These are phyloP conservation scores for Hapsidospora chrysogenum DNA, from an alignment of 495 filamentous ascomycete species.

Conservation along the genomic window DNA sequence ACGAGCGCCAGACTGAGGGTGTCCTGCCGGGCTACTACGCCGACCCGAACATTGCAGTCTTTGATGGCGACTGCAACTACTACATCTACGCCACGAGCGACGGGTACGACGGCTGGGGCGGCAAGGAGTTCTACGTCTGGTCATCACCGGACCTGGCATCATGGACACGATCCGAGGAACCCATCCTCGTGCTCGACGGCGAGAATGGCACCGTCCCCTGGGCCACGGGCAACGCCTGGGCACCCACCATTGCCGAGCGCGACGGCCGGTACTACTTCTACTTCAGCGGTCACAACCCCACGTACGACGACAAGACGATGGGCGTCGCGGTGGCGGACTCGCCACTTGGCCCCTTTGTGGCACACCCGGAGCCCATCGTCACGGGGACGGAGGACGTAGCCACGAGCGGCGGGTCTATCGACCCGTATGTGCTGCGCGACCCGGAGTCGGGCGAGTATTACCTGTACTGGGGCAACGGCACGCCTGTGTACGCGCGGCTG, in stretches of 20 bases:
- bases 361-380: conserved; percentile 5
- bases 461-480: conserved; percentile 8
- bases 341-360: conserved; percentile 4
- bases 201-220: conserved; percentile 6
- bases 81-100: conserved; percentile 8
- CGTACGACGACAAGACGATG: conserved; percentile 6
- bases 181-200: conserved; percentile 5
- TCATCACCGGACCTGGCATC: conserved; percentile 1
- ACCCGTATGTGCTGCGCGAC: conserved; percentile 4
- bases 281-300: conserved; percentile 6
- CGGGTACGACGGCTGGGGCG: conserved; percentile 6
- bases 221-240: conserved; percentile 8
- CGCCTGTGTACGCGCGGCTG: conserved; percentile 5
- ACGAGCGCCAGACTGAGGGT: too few relatives aligned
- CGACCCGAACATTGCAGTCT: conserved; percentile 8
- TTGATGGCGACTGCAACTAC: conserved; percentile 1
- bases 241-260: conserved; percentile 7
- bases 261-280: conserved; percentile 7
- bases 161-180: conserved; percentile 6
- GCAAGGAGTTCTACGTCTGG: conserved; percentile 7
- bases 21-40: conserved; percentile 4
- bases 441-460: conserved; percentile 5
- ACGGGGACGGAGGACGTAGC: conserved; percentile 4
- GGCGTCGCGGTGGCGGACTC: conserved; percentile 5
- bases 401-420: conserved; percentile 5